Conservation (phyloP, 768 basidiomycete genomes). For the Suillus hirtellus region DNA sequence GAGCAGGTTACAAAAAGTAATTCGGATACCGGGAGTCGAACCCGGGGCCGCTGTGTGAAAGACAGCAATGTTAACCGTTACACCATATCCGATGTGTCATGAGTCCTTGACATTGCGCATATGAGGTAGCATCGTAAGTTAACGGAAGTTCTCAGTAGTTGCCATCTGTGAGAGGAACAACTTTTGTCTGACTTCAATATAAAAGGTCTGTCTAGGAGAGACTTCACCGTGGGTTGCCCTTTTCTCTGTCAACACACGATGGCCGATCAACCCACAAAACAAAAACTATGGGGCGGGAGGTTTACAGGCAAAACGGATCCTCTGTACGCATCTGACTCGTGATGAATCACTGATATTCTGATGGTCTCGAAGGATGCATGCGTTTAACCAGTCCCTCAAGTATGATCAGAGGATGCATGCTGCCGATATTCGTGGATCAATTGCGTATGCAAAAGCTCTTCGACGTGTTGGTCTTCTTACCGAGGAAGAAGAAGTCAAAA, state of each 20-base stretch:
- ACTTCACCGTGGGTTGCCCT: neutral
- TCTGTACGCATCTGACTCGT: slow-evolving; percentile 17
- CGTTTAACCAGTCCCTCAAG: slow-evolving; percentile 92
- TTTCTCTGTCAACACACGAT: slow-evolving; percentile 24
- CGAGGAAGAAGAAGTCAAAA: slow-evolving; percentile 67
- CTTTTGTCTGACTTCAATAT: neutral
- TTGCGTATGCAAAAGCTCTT: slow-evolving; percentile 92
- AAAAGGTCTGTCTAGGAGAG: neutral
- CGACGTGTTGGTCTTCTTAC: slow-evolving; percentile 80
- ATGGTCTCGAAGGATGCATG: slow-evolving; percentile 77
- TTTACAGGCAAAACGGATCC: slow-evolving; percentile 89
- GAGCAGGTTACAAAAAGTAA: slow-evolving; percentile 7
- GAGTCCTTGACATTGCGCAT: neutral
- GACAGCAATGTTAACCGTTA: slow-evolving; percentile 24
- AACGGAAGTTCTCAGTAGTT: neutral
- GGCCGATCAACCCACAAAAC: slow-evolving; percentile 48
- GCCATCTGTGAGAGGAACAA: neutral
- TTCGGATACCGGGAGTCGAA: slow-evolving; percentile 24
- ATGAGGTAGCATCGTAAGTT: neutral
- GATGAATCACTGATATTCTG: slow-evolving; percentile 4
- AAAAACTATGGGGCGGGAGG: slow-evolving; percentile 87
- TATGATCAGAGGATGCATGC: slow-evolving; percentile 95
- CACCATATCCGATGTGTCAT: slow-evolving; percentile 18
- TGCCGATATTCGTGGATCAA: slow-evolving; percentile 90
- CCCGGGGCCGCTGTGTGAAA: slow-evolving; percentile 24